Base-by-base conservation (phyloP, 2,329 filamentous ascomycete genomes). In the Didymella segeticola region DNA sequence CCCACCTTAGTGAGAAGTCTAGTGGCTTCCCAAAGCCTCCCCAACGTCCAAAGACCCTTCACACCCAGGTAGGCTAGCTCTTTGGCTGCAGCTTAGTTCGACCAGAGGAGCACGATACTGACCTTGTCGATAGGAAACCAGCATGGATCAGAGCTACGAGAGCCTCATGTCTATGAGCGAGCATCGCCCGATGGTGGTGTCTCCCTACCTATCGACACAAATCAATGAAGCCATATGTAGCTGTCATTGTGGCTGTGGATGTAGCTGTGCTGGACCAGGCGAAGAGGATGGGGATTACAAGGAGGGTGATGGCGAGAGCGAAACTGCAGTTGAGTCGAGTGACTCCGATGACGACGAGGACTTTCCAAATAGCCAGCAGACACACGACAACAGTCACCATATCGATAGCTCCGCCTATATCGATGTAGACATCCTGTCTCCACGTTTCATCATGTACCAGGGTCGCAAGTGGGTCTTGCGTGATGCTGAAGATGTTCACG, bases 231-330 rank as follows among this genome's bases (percentile, higher is more conserved):
- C 58, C 2, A 60, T 63, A 9, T 69, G 64, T 31, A 57, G 66
- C 7, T 70, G 62, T 41, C 60, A 57, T 17, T 69, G 65, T 33
- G 64, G 63, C 17, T 61, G 58, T 43, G 64, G 66, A 9, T 64
- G 63, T 37, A 52, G 26, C 5, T 53, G 47, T 20, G 41, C 30
- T 10, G 49, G 56, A n/a, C 57, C 43, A 26, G 62, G 58, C 15
- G 51, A 48, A 12, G 49, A 53, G 7, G 60, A 45, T 7, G 49
- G 53, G 46, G 46, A 29, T 22, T 22, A 42, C 19, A 9, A 17
- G n/a, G n/a, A 26, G 36, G 42, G 46, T n/a, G 27, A 33, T 17
- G 34, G 53, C 25, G 46, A 49, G 53, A 53, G 55, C 25, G 46
- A 45, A 48, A 54, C 33, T 15, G 52, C 30, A 15, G 26, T 53